These are phyloP conservation scores for Eucalyptus erythrocorys DNA, from an alignment of 345 rosid species.

Conservation along the genomic window DNA sequence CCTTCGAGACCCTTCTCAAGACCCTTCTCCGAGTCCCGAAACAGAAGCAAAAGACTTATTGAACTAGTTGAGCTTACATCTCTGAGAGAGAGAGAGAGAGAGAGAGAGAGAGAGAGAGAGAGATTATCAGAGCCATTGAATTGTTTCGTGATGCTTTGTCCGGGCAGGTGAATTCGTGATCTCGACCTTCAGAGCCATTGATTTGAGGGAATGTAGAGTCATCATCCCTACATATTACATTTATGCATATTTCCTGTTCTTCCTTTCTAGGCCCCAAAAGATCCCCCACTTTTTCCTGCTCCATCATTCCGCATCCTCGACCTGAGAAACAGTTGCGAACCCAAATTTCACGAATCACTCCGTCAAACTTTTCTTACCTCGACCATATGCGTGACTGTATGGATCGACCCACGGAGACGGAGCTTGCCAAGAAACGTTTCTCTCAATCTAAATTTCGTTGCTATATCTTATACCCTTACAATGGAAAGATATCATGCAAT, in stretches of 20 bases:
- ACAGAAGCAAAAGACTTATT: not conserved
- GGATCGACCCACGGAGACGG: not conserved
- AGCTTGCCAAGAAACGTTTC: not conserved
- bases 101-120: not conserved
- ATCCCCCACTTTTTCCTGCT: not conserved
- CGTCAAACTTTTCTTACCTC: not conserved
- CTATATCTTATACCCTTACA: not conserved
- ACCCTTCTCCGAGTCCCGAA: not conserved
- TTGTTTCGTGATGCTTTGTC: not conserved
- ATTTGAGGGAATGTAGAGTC: not conserved
- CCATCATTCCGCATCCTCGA: not conserved
- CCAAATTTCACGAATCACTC: not conserved
- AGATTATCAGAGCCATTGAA: not conserved
- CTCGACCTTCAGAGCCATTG: not conserved
- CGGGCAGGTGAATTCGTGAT: not conserved
- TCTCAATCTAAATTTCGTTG: not conserved
- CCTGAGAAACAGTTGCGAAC: not conserved
- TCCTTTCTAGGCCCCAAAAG: not conserved
- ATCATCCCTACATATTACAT: not conserved
- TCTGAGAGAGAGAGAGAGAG: not conserved
- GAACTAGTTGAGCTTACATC: not conserved
- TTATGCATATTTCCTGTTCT: not conserved
- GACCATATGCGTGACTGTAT: not conserved
- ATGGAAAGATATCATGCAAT: not conserved
- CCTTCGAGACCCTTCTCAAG: not conserved